phyloP scores from a whole-genome alignment of 176 grass and related monocot species.

The Oryza punctata region DNA sequence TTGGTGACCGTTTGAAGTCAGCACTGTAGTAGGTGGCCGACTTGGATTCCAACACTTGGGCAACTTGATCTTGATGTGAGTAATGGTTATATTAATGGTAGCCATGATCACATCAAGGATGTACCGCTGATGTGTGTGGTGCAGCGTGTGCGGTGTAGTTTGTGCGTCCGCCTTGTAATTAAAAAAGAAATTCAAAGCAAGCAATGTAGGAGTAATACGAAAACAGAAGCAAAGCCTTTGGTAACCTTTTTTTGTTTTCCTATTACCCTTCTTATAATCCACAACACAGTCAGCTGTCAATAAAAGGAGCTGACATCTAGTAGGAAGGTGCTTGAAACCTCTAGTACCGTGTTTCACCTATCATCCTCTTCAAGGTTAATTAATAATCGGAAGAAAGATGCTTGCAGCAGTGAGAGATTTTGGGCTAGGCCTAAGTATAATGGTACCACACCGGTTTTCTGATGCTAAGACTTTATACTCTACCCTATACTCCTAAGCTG shows the following conservation, averaged over 20 bases:
- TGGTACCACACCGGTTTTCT: neutral
- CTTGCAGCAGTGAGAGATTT: neutral
- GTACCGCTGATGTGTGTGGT: too few species aligned
- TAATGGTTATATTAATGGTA: too few species aligned
- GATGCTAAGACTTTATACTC: neutral
- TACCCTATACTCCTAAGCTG: neutral
- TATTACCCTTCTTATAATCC: constrained; percentile 1
- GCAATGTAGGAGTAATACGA: neutral
- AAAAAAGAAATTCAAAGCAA: neutral
- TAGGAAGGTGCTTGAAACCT: neutral
- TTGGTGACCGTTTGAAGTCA: too few species aligned
- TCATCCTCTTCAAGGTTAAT: neutral
- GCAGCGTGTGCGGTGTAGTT: too few species aligned
- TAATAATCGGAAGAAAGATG: neutral
- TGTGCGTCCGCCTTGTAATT: too few species aligned
- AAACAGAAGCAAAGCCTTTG: neutral
- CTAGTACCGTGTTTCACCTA: neutral
- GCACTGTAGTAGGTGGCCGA: too few species aligned
- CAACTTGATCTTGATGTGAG: too few species aligned
- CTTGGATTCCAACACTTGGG: too few species aligned
- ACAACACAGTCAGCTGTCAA: neutral
- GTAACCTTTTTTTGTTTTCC: neutral
- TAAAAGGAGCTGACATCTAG: neutral
- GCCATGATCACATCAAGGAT: too few species aligned
- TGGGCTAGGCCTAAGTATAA: neutral